Evolutionary conservation across 2,329 filamentous ascomycete genomes (phyloP), one percentile per base, ranked within the genome.

Genomic region (Ceratocystis cubensis): DNA sequence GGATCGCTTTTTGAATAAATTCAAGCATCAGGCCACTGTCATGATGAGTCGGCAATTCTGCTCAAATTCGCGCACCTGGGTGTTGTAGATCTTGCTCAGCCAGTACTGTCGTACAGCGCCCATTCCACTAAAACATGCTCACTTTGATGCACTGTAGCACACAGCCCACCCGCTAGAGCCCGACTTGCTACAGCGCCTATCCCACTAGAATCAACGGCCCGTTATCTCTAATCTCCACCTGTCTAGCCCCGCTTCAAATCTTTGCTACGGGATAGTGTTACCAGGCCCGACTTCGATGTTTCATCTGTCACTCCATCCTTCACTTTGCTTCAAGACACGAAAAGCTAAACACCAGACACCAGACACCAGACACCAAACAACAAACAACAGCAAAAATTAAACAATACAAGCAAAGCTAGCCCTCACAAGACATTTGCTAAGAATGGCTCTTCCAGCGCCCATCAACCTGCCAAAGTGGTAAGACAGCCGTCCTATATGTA

Each of bases 391-490:
- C 25, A 6, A 17, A 62, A 10, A 4, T 10, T 25, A 63, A 61
- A 25, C n/a, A 66, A 61, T 33, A 33, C 4, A 13, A 30, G 25
- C 20, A 25, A 57, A 30, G 15, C 25, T 33, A n/a, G 7, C 17
- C n/a, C 25, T 28, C 53, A 17, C 53, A 17, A 13, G 10, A 17
- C 30, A 6, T 28, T 57, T 28, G 28, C 22, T 57, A 30, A 45
- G 37, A 28, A 64, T 68, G 41, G 70, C 70, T 65, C 65, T 73
- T 45, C 66, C 69, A 50, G 70, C 70, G 30, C 77, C 77, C 33
- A 71, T 78, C 48, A 79, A 79, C 69, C 70, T 79, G 48, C 77
- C 77, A 1, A 78, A 78, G 73, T 79, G 77, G 76, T 76, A 41
- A 46, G 65, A 22, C 46, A 53, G 13, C 46, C n/a, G 13, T 56